Conservation (phyloP, 768 basidiomycete species). For the Agrocybe praecox region DNA sequence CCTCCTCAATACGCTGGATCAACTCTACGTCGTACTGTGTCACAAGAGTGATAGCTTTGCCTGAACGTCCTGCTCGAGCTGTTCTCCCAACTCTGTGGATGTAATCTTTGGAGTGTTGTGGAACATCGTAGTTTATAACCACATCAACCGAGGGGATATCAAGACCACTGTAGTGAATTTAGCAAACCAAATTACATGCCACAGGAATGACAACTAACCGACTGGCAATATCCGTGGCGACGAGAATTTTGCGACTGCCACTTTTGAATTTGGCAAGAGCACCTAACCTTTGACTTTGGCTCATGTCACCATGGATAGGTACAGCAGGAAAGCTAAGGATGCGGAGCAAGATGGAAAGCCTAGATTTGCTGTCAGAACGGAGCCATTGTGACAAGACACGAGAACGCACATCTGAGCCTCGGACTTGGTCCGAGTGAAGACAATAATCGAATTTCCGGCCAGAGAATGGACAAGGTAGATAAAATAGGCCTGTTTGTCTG, state of each 20-base stretch:
- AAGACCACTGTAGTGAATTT: constrained; percentile 61
- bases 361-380: constrained; percentile 23
- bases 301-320: constrained; percentile 93
- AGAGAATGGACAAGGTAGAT: constrained; percentile 88
- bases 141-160: constrained; percentile 96
- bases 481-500: constrained; percentile 90
- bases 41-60: constrained; percentile 96
- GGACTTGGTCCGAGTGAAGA: constrained; percentile 95
- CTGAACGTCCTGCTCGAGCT: constrained; percentile 95
- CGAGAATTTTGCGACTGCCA: constrained; percentile 87
- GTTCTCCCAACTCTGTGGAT: constrained; percentile 98
- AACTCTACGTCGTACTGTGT: constrained; percentile 99
- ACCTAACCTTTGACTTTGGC: constrained; percentile 90
- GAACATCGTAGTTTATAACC: constrained; percentile 98
- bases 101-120: constrained; percentile 98
- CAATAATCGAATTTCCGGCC: constrained; percentile 90
- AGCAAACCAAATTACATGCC: neutral
- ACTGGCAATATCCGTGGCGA: constrained; percentile 96
- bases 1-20: constrained; percentile 91
- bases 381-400: neutral
- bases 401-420: constrained; percentile 74
- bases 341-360: constrained; percentile 87
- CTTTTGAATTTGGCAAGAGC: constrained; percentile 95
- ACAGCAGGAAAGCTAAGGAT: constrained; percentile 93
- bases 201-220: constrained; percentile 51